A percentile compares a stretch with the other conserved stretches of the same genome.
These are phyloP conservation scores for Saccharomycopsis hybrid DNA, from an alignment of 1,139 yeast genomes.

Conservation along the genomic window DNA sequence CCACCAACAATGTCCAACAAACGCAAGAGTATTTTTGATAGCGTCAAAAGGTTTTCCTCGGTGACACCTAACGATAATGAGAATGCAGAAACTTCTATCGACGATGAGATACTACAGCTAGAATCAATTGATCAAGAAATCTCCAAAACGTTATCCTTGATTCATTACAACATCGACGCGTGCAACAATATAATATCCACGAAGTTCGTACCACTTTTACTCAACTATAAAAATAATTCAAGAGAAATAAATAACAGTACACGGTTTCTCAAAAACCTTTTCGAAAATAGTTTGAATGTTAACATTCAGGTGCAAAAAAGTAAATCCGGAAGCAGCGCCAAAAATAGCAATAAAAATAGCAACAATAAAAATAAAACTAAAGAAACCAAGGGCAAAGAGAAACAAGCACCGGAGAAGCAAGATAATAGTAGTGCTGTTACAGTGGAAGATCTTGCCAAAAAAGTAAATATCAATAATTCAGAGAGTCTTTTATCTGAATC, in stretches of 20 bases:
- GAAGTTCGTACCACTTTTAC: slow-evolving; percentile 17
- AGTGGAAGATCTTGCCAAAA: slow-evolving; percentile 6
- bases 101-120: slow-evolving; percentile 16
- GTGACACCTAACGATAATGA: neutral
- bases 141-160: slow-evolving; percentile 17
- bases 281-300: slow-evolving; percentile 21
- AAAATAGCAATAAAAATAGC: neutral
- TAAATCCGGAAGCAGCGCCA: neutral
- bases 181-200: slow-evolving; percentile 14
- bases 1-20: slow-evolving; percentile 12
- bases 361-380: neutral
- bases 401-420: neutral
- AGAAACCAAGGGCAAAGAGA: neutral
- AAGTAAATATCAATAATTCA: slow-evolving; percentile 9
- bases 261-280: slow-evolving; percentile 19
- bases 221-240: slow-evolving; percentile 14
- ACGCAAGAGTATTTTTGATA: slow-evolving; percentile 20
- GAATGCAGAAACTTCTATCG: slow-evolving; percentile 1
- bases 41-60: slow-evolving; percentile 10
- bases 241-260: slow-evolving; percentile 17
- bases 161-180: slow-evolving; percentile 19
- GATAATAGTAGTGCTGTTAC: neutral
- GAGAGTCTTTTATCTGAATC: slow-evolving; percentile 11
- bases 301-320: slow-evolving; percentile 19
- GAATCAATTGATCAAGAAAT: slow-evolving; percentile 20